Base-by-base conservation (phyloP, 768 basidiomycete species). In the Plicaturopsis crispa region DNA sequence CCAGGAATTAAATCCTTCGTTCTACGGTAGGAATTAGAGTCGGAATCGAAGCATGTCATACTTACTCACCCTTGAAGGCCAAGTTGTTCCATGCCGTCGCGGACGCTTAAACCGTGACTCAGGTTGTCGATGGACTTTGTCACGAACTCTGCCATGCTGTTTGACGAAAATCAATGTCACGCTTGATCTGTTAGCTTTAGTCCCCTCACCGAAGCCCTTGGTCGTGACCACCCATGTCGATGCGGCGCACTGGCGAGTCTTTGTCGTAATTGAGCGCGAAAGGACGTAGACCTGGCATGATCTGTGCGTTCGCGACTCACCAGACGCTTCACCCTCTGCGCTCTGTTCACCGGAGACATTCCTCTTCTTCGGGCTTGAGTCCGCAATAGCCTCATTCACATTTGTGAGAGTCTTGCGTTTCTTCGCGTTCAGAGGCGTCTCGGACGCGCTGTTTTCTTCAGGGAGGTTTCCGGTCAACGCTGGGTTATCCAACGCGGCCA, bases 91-190 rank as follows among this genome's bases (percentile, higher is more conserved):
- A 75, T 69, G 0, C 75, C 75, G 13, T 62, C 62, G 42, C 66
- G 56, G 4, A 78, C 75, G 1, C 71, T 69, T 20, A 78, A 49
- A 8, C 69, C 72, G 38, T 76, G 66, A 30, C 68, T 69, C 0
- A 70, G 57, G 36, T 76, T 78, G 40, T 80, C 75, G 20, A 82
- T 76, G 1, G 72, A 65, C 36, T 53, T 66, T 3, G 75, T 71
- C 3, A 82, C 76, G 41, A 82, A 82, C 31, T 79, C 75, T 3
- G 72, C 73, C 55, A 82, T 57, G 39, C 80, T 81, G 46, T 17
- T 33, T n/a, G n/a, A 37, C 42, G 30, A 36, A 32, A 36, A 10
- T 23, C 24, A 20, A 34, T 31, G 19, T 30, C 33, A 24, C 21
- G 30, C 22, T 33, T 23, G 22, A 21, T 14, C 26, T 6, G 10